These are phyloP conservation scores for Microstegium vimineum DNA, from an alignment of 176 grass and related monocot genomes.

Conservation along the genomic window DNA sequence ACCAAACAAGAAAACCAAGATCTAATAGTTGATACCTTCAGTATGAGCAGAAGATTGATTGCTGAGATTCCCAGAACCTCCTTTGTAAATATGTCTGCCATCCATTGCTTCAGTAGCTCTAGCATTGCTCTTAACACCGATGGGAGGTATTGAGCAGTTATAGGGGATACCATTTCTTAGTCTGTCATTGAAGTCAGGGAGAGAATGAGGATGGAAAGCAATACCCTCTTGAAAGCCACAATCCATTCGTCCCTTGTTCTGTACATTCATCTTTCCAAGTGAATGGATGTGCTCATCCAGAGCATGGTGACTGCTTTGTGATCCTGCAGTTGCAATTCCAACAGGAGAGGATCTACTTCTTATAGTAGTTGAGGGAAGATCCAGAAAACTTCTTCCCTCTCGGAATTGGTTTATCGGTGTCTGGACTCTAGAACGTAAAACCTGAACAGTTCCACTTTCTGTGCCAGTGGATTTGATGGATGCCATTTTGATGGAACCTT, in stretches of 20 bases:
- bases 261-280: slow-evolving; percentile 48
- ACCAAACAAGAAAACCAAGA: slow-evolving; percentile 23
- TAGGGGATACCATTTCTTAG: slow-evolving; percentile 48
- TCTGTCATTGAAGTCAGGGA: slow-evolving; percentile 59
- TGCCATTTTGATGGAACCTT: slow-evolving; percentile 30
- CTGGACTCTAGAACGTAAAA: slow-evolving; percentile 41
- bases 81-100: slow-evolving; percentile 46
- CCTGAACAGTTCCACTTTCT: slow-evolving; percentile 54
- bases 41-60: slow-evolving; percentile 48
- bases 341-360: slow-evolving; percentile 47
- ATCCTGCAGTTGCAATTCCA: slow-evolving; percentile 38
- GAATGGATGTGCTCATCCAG: slow-evolving; percentile 52
- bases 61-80: slow-evolving; percentile 43
- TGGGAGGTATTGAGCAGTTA: slow-evolving; percentile 38
- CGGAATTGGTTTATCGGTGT: slow-evolving; percentile 47
- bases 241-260: slow-evolving; percentile 32
- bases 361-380: slow-evolving; percentile 15
- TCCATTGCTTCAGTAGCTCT: slow-evolving; percentile 50
- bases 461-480: slow-evolving; percentile 35
- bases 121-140: slow-evolving; percentile 52
- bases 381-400: slow-evolving; percentile 34
- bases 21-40: slow-evolving; percentile 44
- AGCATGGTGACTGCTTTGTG: slow-evolving; percentile 30
- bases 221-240: slow-evolving; percentile 49
- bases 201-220: slow-evolving; percentile 69